Evolutionary conservation across 1,284 basidiomycete species (phyloP).

Genomic region (Golubevia sp.): DNA sequence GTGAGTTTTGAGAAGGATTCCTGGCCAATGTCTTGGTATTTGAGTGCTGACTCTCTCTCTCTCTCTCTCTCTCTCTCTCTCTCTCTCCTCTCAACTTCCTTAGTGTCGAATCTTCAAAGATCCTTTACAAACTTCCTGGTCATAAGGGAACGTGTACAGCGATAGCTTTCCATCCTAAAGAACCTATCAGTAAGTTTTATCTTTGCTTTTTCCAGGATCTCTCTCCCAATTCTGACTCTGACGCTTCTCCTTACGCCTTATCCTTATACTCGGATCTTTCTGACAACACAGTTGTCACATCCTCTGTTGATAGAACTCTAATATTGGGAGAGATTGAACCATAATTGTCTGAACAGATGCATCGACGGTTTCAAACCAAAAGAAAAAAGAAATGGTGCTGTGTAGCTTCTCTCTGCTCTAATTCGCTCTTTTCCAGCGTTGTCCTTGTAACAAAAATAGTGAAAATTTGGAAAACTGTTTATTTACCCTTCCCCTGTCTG

Average conservation of each 20-base stretch:
- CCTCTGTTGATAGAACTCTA: constrained; percentile 47
- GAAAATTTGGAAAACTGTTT: no score
- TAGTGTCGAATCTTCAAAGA: constrained; percentile 30
- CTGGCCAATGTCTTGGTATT: not conserved
- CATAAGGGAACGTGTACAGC: constrained; percentile 58
- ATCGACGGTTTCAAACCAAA: no score
- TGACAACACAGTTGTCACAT: constrained; percentile 34
- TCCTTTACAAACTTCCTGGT: constrained; percentile 57
- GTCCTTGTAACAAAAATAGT: no score
- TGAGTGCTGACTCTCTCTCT: not conserved
- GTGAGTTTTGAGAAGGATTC: constrained; percentile 6
- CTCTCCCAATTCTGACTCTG: no score
- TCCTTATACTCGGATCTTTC: no score
- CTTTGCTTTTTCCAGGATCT: no score
- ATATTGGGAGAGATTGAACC: constrained; percentile 47
- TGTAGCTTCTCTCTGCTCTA: no score
- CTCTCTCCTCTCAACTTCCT: not conserved
- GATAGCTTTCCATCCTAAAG: constrained; percentile 52
- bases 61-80: not conserved
- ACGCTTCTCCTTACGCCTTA: constrained; percentile 6
- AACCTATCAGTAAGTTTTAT: constrained; percentile 57
- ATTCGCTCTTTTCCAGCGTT: no score
- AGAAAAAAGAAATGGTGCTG: no score
- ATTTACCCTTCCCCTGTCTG: no score
- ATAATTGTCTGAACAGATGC: not conserved